These are phyloP conservation scores for Penicillium occitanis DNA, from an alignment of 2,329 filamentous ascomycete species.

Conservation along the genomic window DNA sequence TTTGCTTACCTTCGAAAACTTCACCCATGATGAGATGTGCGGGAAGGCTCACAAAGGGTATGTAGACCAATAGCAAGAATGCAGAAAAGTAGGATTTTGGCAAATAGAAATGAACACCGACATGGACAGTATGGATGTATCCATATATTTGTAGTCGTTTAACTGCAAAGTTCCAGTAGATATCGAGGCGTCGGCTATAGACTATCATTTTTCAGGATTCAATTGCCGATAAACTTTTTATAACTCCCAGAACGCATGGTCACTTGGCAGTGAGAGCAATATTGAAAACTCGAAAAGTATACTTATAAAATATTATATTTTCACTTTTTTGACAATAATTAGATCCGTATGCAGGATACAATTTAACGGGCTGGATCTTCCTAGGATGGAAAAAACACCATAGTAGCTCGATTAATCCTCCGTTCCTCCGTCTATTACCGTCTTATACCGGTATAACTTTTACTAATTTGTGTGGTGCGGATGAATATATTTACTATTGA, in stretches of 20 bases:
- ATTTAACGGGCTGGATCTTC: too few species aligned
- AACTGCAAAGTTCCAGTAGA: neutral
- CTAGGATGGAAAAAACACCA: too few species aligned
- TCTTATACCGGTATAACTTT: too few species aligned
- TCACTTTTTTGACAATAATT: neutral
- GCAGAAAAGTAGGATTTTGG: neutral
- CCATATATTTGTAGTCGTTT: neutral
- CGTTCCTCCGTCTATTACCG: too few species aligned
- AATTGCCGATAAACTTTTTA: neutral
- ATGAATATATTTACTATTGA: too few species aligned
- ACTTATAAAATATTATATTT: neutral
- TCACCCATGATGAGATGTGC: neutral
- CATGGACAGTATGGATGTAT: neutral
- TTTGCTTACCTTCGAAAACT: neutral
- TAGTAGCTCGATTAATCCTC: too few species aligned
- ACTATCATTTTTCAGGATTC: neutral
- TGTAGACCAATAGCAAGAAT: neutral
- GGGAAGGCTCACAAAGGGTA: neutral
- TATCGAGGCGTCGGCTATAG: neutral
- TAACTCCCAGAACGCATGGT: neutral
- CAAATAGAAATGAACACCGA: neutral
- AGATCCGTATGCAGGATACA: too few species aligned
- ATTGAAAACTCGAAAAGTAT: neutral
- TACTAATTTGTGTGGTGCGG: too few species aligned
- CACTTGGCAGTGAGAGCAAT: neutral